Evolutionary conservation across 108 stramenopile genomes (phyloP).

Genomic region (Skeletonema tropicum): DNA sequence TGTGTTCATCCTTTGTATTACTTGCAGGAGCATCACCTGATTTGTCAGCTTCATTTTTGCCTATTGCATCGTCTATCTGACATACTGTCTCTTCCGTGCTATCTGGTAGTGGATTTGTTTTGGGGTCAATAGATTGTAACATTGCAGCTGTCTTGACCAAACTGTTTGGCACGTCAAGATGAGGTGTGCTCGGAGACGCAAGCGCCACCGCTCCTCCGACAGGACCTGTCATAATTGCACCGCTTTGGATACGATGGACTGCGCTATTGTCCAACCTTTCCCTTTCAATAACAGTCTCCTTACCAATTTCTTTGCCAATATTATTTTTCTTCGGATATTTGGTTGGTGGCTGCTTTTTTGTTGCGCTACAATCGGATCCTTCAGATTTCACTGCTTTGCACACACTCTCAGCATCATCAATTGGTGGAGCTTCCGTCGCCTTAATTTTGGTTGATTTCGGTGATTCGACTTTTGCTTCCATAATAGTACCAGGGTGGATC

Average conservation of each 20-base stretch:
- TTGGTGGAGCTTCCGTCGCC: neutral
- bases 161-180: conserved; percentile 9
- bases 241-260: conserved; percentile 26
- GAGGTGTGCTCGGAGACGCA: neutral
- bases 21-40: neutral
- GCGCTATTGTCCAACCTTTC: conserved; percentile 18
- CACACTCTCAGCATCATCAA: neutral
- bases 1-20: neutral
- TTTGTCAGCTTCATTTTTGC: neutral
- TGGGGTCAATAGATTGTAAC: conserved; percentile 18
- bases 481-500: neutral
- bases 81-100: conserved; percentile 34
- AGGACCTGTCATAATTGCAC: conserved; percentile 35
- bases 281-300: conserved; percentile 14
- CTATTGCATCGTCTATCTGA: conserved; percentile 14
- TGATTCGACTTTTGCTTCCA: neutral
- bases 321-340: neutral
- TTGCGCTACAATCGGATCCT: neutral
- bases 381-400: neutral
- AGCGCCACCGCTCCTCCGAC: conserved; percentile 8
- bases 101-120: conserved; percentile 25
- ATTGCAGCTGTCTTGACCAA: conserved; percentile 26
- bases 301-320: neutral
- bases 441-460: conserved; percentile 12
- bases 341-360: neutral